phyloP scores from a whole-genome alignment of 2,329 filamentous ascomycete species.

The Sporothrix schenckii region DNA sequence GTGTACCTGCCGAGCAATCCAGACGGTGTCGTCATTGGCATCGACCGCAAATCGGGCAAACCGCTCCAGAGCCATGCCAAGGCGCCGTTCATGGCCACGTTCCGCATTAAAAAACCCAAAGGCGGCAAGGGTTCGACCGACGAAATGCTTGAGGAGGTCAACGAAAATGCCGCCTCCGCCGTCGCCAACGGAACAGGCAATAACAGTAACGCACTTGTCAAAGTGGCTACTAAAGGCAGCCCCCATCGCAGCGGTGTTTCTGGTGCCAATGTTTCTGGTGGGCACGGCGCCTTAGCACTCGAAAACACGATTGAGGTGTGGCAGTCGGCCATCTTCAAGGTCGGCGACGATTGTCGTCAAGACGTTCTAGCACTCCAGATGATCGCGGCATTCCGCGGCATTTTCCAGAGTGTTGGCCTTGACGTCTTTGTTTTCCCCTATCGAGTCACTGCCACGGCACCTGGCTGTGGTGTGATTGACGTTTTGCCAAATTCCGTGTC shows the following conservation, averaged over 20 bases:
- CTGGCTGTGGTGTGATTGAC: conserved; percentile 96
- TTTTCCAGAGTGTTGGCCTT: conserved; percentile 91
- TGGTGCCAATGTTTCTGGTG: background rate
- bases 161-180: conserved; percentile 42
- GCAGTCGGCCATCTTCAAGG: conserved; percentile 99
- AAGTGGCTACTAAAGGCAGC: conserved; percentile 12
- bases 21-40: conserved; percentile 94
- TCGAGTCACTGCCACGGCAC: conserved; percentile 93
- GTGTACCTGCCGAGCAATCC: conserved; percentile 97
- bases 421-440: conserved; percentile 98
- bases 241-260: background rate
- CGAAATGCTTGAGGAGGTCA: conserved; percentile 54
- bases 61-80: conserved; percentile 97
- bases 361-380: conserved; percentile 96
- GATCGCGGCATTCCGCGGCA: conserved; percentile 95
- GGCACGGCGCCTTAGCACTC: conserved; percentile 36
- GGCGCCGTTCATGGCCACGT: conserved; percentile 98
- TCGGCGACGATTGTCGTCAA: conserved; percentile 96
- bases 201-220: conserved; percentile 29
- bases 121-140: conserved; percentile 56
- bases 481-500: conserved; percentile 97
- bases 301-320: conserved; percentile 83
- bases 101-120: conserved; percentile 86
- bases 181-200: conserved; percentile 32
- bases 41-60: conserved; percentile 96